phyloP scores from a whole-genome alignment of 177 flowering plant genomes.

The Vitis hybrid region DNA sequence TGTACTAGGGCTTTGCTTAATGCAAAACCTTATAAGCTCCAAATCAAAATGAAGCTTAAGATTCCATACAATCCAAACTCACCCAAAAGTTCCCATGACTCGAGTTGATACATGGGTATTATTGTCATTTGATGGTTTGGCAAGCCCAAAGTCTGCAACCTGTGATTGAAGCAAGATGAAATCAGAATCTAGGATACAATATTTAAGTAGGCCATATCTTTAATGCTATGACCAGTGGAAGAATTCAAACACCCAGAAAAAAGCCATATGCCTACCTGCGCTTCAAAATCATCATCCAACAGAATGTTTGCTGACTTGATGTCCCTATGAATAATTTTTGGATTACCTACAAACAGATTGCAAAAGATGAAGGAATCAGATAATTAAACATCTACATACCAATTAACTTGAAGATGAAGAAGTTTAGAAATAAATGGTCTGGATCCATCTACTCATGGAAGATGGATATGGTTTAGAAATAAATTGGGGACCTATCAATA shows the following conservation, averaged over 20 bases:
- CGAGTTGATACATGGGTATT: conserved; percentile 55
- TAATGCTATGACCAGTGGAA: not conserved
- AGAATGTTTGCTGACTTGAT: conserved; percentile 76
- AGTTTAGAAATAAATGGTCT: no score
- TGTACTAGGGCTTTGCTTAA: no score
- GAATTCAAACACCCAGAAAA: not conserved
- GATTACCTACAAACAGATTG: conserved; percentile 52
- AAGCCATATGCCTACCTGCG: conserved; percentile 39
- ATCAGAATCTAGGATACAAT: not conserved
- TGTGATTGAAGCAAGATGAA: conserved; percentile 13
- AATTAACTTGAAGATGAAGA: no score
- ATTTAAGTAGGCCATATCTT: not conserved
- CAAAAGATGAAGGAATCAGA: not conserved
- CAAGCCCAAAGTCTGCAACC: conserved; percentile 62
- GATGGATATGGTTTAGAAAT: no score
- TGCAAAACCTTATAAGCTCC: no score
- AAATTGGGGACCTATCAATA: no score
- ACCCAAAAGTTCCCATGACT: conserved; percentile 67
- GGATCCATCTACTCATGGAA: no score
- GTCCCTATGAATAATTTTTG: conserved; percentile 74
- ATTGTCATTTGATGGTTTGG: conserved; percentile 35
- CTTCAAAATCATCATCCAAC: conserved; percentile 57
- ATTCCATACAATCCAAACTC: conserved; percentile 7
- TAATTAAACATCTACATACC: no score
- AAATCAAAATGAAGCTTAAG: no score